Evolutionary conservation across 2,329 filamentous ascomycete species (phyloP).

Genomic region (Fusarium veterinarium): DNA sequence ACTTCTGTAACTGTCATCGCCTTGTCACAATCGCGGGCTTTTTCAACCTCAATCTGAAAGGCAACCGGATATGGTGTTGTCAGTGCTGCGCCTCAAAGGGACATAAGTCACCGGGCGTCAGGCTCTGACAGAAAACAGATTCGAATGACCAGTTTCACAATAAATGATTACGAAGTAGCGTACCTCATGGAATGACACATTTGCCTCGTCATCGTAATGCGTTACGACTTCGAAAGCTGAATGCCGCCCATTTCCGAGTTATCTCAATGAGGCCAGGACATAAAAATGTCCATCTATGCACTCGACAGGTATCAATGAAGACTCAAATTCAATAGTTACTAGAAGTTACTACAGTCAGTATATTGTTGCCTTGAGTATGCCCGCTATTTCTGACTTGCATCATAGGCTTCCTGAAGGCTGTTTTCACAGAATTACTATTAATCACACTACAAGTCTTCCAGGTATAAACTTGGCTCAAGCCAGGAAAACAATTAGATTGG

Average conservation of each 20-base stretch:
- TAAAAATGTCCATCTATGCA: conserved; percentile 25
- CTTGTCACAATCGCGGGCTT: conserved; percentile 3
- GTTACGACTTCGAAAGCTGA: not conserved
- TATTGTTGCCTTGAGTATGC: not conserved
- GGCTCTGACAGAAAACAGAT: not conserved
- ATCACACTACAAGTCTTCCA: not conserved
- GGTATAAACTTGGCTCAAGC: not conserved
- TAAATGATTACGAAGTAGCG: not conserved
- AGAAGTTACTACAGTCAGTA: not conserved
- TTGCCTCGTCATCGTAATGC: conserved; percentile 6
- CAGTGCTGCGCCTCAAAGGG: conserved; percentile 21
- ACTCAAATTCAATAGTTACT: not conserved
- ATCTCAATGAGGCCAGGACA: not conserved
- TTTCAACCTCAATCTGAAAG: conserved; percentile 21
- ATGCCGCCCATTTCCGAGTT: not conserved
- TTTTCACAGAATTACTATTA: not conserved
- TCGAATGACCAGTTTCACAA: not conserved
- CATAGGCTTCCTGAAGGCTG: not conserved
- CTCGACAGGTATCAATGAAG: not conserved
- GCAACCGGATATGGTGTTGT: conserved; percentile 1
- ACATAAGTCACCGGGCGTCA: conserved; percentile 24
- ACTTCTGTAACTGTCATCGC: not conserved
- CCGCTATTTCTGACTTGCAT: not conserved
- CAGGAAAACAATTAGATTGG: not conserved
- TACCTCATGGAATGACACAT: not conserved